Evolutionary conservation across 768 basidiomycete species (phyloP).

Genomic region (Goffeauzyma gilvescens): DNA sequence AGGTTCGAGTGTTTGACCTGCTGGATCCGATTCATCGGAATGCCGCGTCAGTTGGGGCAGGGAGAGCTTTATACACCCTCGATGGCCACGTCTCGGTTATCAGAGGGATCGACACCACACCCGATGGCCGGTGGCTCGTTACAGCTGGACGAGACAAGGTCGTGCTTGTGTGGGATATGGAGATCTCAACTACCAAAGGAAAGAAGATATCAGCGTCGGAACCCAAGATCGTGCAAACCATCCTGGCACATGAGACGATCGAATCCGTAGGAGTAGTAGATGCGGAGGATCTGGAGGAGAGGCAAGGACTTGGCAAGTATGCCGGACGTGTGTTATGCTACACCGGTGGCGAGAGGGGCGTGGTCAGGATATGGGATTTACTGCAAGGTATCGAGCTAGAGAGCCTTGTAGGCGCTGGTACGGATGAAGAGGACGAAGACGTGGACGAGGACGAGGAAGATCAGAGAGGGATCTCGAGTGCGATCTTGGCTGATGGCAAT

Average conservation of each 20-base stretch:
- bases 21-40: conserved; percentile 44
- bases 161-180: conserved; percentile 76
- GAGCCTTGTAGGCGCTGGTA: conserved; percentile 39
- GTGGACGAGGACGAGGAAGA: conserved; percentile 50
- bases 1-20: conserved; percentile 80
- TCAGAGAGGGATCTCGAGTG: conserved; percentile 33
- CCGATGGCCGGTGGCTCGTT: conserved; percentile 57
- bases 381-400: conserved; percentile 43
- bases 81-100: conserved; percentile 94
- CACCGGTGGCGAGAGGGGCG: conserved; percentile 80
- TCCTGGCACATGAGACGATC: conserved; percentile 59
- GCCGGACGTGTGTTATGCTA: too few species aligned
- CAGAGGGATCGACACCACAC: conserved; percentile 63
- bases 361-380: conserved; percentile 68
- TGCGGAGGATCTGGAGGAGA: too few species aligned
- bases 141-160: conserved; percentile 87
- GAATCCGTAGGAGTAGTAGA: conserved; percentile 77
- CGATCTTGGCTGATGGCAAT: background rate
- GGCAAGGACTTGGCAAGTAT: too few species aligned
- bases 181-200: conserved; percentile 14
- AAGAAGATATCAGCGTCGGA: conserved; percentile 19
- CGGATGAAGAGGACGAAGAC: conserved; percentile 35
- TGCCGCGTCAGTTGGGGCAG: conserved; percentile 32
- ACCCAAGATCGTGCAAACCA: conserved; percentile 55
- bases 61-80: conserved; percentile 52